These are phyloP conservation scores for Pythium scleroteichum DNA, from an alignment of 352 stramenopile genomes.

Conservation along the genomic window DNA sequence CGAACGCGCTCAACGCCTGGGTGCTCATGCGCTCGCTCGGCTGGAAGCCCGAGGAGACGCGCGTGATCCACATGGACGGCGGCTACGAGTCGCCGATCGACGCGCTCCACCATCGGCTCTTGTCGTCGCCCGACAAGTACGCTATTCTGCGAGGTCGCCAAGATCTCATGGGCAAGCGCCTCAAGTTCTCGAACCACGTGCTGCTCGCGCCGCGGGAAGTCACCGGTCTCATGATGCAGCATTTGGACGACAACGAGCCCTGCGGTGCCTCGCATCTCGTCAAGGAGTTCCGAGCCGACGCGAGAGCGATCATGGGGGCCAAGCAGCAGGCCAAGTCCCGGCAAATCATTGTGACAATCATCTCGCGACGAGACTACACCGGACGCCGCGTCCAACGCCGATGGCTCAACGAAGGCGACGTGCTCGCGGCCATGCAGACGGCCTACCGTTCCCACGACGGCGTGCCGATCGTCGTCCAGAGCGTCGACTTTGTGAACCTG, in stretches of 20 bases:
- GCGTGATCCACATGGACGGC: slow-evolving; percentile 35
- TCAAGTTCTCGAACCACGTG: slow-evolving; percentile 41
- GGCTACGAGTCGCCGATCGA: slow-evolving; percentile 31
- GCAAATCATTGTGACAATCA: slow-evolving; percentile 29
- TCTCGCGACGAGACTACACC: slow-evolving; percentile 30
- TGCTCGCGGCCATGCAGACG: slow-evolving; percentile 23
- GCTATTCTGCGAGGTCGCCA: slow-evolving; percentile 20
- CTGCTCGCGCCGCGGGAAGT: slow-evolving; percentile 54
- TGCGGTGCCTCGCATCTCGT: slow-evolving; percentile 58
- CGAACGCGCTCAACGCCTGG: slow-evolving; percentile 34
- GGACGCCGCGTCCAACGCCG: slow-evolving; percentile 28
- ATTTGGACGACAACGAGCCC: slow-evolving; percentile 64
- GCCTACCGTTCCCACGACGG: slow-evolving; percentile 15
- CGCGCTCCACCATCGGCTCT: slow-evolving; percentile 26
- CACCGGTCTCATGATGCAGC: slow-evolving; percentile 66
- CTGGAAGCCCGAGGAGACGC: slow-evolving; percentile 16
- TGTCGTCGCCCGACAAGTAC: slow-evolving; percentile 19
- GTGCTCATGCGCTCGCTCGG: slow-evolving; percentile 22
- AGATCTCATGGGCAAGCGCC: slow-evolving; percentile 28
- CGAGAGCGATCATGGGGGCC: slow-evolving; percentile 4
- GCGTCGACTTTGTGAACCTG: slow-evolving; percentile 67
- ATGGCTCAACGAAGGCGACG: slow-evolving; percentile 37
- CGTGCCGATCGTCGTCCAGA: slow-evolving; percentile 43
- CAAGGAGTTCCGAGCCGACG: slow-evolving; percentile 42
- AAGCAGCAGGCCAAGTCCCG: not conserved